phyloP scores from a whole-genome alignment of 768 basidiomycete species.

The Rubroboletus pulcherrimus region DNA sequence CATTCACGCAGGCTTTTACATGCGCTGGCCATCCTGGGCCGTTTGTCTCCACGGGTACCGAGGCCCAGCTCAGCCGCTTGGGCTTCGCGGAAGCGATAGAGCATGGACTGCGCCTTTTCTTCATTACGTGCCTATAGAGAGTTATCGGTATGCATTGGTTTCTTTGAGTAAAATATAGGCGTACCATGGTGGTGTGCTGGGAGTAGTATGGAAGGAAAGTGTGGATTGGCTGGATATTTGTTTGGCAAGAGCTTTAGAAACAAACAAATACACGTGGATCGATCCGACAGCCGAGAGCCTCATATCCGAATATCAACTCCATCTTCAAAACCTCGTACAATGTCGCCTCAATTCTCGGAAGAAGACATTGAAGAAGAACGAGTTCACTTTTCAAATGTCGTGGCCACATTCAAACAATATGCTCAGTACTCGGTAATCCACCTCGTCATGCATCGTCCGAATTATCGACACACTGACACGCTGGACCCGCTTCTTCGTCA shows the following conservation, averaged over 20 bases:
- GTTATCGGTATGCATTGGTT: neutral
- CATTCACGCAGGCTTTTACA: slow-evolving; percentile 92
- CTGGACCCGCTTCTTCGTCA: neutral
- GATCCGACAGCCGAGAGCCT: neutral
- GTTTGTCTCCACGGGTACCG: slow-evolving; percentile 75
- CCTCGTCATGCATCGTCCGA: neutral
- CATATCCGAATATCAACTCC: neutral
- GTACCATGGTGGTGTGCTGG: slow-evolving; percentile 16
- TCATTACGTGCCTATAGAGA: slow-evolving; percentile 83
- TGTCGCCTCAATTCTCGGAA: slow-evolving; percentile 29
- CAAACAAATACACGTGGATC: slow-evolving; percentile 22
- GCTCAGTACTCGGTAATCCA: slow-evolving; percentile 54
- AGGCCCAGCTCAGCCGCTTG: slow-evolving; percentile 95
- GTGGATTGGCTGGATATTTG: slow-evolving; percentile 1
- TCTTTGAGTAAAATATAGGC: neutral
- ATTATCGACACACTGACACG: neutral
- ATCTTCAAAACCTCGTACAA: neutral
- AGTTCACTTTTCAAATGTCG: slow-evolving; percentile 70
- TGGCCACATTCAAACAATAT: slow-evolving; percentile 73
- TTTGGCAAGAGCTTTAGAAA: slow-evolving; percentile 28
- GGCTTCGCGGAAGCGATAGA: slow-evolving; percentile 93
- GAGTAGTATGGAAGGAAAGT: neutral
- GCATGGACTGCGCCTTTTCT: slow-evolving; percentile 95
- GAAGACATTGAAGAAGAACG: slow-evolving; percentile 53
- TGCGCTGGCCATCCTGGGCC: slow-evolving; percentile 87